These are phyloP conservation scores for Exobasidium rhododendri DNA, from an alignment of 1,284 basidiomycete genomes.

Conservation along the genomic window DNA sequence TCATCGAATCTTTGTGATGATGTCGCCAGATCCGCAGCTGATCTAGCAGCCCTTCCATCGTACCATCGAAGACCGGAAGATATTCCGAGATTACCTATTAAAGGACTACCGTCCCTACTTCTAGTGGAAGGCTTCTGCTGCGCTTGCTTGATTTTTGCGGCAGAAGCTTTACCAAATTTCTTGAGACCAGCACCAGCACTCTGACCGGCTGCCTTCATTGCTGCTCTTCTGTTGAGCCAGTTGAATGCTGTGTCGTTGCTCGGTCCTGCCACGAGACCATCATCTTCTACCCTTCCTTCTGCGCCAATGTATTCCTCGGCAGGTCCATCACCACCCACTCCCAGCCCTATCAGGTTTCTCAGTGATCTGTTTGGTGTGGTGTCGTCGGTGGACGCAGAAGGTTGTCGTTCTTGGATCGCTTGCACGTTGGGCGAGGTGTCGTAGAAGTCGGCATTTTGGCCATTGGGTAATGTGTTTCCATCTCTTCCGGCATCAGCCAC, in stretches of 20 bases:
- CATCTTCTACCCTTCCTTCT: background rate
- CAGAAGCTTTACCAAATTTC: slow-evolving; percentile 36
- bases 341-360: slow-evolving; percentile 1
- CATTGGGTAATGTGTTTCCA: background rate
- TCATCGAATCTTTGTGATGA: background rate
- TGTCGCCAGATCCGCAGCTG: slow-evolving; percentile 1
- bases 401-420: background rate
- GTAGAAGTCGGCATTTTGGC: background rate
- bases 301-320: background rate
- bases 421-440: background rate
- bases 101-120: background rate
- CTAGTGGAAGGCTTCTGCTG: background rate
- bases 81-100: background rate
- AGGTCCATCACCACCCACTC: background rate
- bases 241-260: background rate
- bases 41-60: slow-evolving; percentile 8
- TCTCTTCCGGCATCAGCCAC: background rate
- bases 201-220: slow-evolving; percentile 9
- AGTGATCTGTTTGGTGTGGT: background rate
- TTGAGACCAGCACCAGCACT: slow-evolving; percentile 31
- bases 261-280: background rate
- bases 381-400: background rate
- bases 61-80: background rate
- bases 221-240: slow-evolving; percentile 4
- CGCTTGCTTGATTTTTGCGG: slow-evolving; percentile 20